Evolutionary conservation across 2,329 filamentous ascomycete species (phyloP).

Genomic region (Phialophora macrospora): DNA sequence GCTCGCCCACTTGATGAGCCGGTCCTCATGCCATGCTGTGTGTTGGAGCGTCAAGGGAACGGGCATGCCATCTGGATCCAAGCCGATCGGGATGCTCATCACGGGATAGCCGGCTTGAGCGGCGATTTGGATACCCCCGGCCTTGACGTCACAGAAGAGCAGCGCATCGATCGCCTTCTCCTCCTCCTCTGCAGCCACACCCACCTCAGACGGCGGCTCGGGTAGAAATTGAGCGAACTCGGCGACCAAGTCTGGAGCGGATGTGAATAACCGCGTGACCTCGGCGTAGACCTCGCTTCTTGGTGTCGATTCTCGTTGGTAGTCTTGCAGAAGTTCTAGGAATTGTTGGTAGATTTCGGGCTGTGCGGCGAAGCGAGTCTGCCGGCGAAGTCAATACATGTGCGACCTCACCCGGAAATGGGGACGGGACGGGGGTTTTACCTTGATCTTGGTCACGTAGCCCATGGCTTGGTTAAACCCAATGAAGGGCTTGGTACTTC

Average conservation of each 20-base stretch:
- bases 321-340: neutral
- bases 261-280: neutral
- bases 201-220: neutral
- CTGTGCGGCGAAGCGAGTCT: neutral
- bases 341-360: neutral
- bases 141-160: conserved; percentile 42
- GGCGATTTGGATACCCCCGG: conserved; percentile 43
- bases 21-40: conserved; percentile 41
- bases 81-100: conserved; percentile 42
- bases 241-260: neutral
- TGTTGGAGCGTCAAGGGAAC: conserved; percentile 41
- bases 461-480: neutral
- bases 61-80: conserved; percentile 40
- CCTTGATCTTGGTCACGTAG: neutral
- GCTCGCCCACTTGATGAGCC: conserved; percentile 43
- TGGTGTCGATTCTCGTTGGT: neutral
- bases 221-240: neutral
- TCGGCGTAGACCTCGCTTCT: neutral
- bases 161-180: conserved; percentile 40
- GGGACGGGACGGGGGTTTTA: neutral
- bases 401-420: neutral
- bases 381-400: neutral
- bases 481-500: neutral
- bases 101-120: conserved; percentile 45
- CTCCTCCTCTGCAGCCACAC: neutral